Base-by-base conservation (phyloP, 164 flowering plant genomes). In the Vitis amurensis region DNA sequence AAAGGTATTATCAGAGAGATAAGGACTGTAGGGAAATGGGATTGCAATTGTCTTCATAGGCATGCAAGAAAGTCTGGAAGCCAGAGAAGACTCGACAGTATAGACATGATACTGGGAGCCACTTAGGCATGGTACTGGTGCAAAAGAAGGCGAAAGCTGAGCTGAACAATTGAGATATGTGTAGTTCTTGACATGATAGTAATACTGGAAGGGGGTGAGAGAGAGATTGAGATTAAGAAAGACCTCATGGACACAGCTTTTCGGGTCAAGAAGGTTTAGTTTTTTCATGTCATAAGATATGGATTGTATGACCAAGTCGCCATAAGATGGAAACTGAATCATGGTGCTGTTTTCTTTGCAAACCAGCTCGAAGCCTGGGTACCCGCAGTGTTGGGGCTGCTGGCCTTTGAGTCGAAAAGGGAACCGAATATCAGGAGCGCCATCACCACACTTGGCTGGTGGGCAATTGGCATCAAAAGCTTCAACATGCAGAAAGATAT, bases 221-320 rank as follows among this genome's bases (percentile, higher is more conserved):
- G 83, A 76, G 48, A 85, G 79, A 72, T 85, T 64, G 55, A 85
- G 83, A 47, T 83, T 81, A 8, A 85, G 81, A 68, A 85, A 85
- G 19, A 78, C 88, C 64, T 71, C 79, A 47, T 74, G 82, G 53
- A 81, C 83, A 48, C 88, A 83, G 37, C 31, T 78, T 47, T 70
- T 74, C 9, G 83, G 81, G 68, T 83, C 88, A 3, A 76, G 11
- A 64, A 85, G 86, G 50, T 72, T 19, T 0, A 85, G 50, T 11
- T 53, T 78, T 19, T 50, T 81, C 56, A 31, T 23, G 7, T 71
- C 56, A n/a, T 83, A 85, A 13, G 78, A 72, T 57, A 83, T 79
- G 65, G 84, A 77, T 59, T 78, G 81, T 19, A 85, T 75, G 2
- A 74, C 69, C 71, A 83, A 68, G 44, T 79, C 67, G 1, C 82